These are phyloP conservation scores for Sporobolomyces pararoseus DNA, from an alignment of 768 basidiomycete genomes.

Conservation along the genomic window DNA sequence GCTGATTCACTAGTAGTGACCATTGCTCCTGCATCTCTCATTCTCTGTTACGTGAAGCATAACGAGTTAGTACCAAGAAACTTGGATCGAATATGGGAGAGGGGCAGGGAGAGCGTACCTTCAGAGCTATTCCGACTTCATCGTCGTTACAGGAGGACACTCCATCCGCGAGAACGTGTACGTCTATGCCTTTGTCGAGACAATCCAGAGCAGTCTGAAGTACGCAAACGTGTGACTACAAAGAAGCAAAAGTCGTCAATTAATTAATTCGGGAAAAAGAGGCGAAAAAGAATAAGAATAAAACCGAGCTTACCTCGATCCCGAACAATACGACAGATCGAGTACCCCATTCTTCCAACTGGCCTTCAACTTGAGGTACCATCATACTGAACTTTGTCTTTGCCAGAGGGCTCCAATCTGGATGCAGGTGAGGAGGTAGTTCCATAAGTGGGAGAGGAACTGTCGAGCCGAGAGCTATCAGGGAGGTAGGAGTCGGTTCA, in stretches of 20 bases:
- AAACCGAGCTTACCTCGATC: constrained; percentile 82
- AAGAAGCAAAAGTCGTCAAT: not conserved
- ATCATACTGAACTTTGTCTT: constrained; percentile 86
- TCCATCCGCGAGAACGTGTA: constrained; percentile 60
- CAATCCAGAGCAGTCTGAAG: constrained; percentile 77
- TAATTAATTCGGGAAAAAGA: not conserved
- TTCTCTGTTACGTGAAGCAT: constrained; percentile 33
- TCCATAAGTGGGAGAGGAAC: constrained; percentile 57
- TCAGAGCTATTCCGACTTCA: constrained; percentile 72
- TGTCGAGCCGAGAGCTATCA: constrained; percentile 64
- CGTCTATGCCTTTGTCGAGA: constrained; percentile 37
- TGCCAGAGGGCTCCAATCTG: constrained; percentile 55
- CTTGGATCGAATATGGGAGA: not conserved
- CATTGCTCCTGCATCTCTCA: constrained; percentile 58
- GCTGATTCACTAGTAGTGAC: constrained; percentile 78
- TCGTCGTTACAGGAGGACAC: constrained; percentile 75
- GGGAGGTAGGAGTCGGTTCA: not conserved
- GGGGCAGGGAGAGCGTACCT: constrained; percentile 45
- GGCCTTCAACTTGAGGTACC: constrained; percentile 60
- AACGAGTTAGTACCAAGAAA: not conserved
- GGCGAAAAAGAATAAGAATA: constrained; percentile 21
- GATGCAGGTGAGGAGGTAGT: constrained; percentile 48
- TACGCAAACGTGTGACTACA: constrained; percentile 80
- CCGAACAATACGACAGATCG: constrained; percentile 73
- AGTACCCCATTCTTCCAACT: constrained; percentile 55